Evolutionary conservation across 2,329 filamentous ascomycete species (phyloP), one percentile per base, ranked within the genome.

Genomic region (Cercospora berteroae): DNA sequence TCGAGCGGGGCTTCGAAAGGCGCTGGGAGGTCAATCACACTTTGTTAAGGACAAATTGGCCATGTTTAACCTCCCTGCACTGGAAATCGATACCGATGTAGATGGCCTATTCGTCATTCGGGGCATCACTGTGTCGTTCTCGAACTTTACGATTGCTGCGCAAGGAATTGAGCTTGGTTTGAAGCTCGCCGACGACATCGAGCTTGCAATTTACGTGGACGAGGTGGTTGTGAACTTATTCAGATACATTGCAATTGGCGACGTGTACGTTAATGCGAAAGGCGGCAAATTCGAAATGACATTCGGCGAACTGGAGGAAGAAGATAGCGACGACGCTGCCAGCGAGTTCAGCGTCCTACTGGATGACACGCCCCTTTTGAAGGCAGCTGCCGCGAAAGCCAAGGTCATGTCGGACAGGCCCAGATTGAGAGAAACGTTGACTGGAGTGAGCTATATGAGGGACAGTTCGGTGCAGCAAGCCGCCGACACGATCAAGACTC

Each of bases 251-350:
- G 79, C 82, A n/a, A 79, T 86, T 36, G 81, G 81, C 4, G 82
- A 86, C 67, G 82, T 85, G 10, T 86, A 82, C 71, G 83, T 80
- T n/a, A 86, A 85, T 71, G 73, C 86, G 58, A 86, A 86, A 72
- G 84, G 83, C 23, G 82, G 82, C n/a, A 76, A 83, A 68, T 77
- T 73, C 66, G 83, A 85, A 73, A 84, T 85, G 79, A 84, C 80
- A 0, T 84, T 85, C 71, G 81, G 79, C 7, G 74, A 77, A 3
- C 65, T 82, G 18, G 61, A 64, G 23, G 76, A 76, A 23, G 78
- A 74, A 64, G 77, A 75, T 50, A 75, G 74, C 3, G 73, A 77
- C 48, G 78, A 82, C 67, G 74, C 74, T 13, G 75, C 80, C 44
- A 80, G 76, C n/a, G 78, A 81, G 10, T 69, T 69, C 70, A 75